Base-by-base conservation (phyloP, 208 protist genomes). In the Cochliopodium minus region DNA sequence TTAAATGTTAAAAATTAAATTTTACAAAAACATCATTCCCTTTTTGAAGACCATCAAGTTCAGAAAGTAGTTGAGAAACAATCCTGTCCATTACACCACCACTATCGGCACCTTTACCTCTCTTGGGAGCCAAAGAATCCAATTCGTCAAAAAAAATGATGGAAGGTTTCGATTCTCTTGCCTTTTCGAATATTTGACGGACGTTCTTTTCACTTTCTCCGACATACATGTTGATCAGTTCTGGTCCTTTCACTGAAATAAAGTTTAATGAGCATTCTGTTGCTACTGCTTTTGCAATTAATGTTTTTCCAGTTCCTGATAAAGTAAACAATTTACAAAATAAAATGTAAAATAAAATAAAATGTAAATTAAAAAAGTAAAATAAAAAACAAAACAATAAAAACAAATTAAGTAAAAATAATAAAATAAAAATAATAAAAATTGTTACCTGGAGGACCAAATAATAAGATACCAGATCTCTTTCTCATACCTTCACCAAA, bases 91-190 rank as follows among this genome's bases (percentile, higher is more conserved):
- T 91, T 26, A 84, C 83, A 26, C 83, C 82, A 34, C 82, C 83
- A 23, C 72, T 78, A 61, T 90, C 82, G 23, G 81, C 81, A 52
- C 83, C 82, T 7, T 70, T 77, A 2, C 82, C 81, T 40, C 83
- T 76, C 15, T 77, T 79, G 15, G 50, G 83, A 4, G 76, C 82
- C 1, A 92, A 61, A 0, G 82, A 76, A 65, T 90, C 83, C 15
- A 90, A 73, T 64, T 92, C 83, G 56, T 92, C 83, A 65, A 92
- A 90, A 58, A 91, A 91, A 5, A 91, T 72, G 39, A 91, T 85
- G 55, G 83, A 91, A 42, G 86, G 86, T 17, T 74, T 73, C 48
- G 76, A 79, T 62, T 87, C 76, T 17, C 80, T 69, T 0, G 86
- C 86, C 10, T 72, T 72, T 57, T 87, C 73, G 55, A 91, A 90